Base-by-base conservation (phyloP, 306 rosid genomes). In the Sphenostylis stenocarpa region DNA sequence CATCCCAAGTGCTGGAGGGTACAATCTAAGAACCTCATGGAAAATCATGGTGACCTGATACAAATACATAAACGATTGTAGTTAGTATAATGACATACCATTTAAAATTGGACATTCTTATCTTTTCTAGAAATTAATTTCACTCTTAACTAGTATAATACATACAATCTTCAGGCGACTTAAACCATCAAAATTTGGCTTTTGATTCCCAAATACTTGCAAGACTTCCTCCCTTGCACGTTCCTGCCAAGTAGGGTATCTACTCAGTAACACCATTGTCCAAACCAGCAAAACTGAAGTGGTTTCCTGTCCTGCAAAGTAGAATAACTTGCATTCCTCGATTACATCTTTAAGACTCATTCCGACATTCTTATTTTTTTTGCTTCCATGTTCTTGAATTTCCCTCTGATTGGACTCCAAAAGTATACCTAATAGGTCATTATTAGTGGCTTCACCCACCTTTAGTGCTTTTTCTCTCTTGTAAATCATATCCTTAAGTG, bases 291-390 rank as follows among this genome's bases (percentile, higher is more conserved):
- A 71, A 16, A 38, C 75, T 4, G 91, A 81, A 11, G 91, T 90
- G 12, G 94, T 87, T 48, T 87, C 94, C 47, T 89, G 90, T 31
- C 93, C 93, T 4, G 88, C 90, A 73, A 87, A 39, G 84, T 87
- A 87, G 68, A 87, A 85, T 47, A 82, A 17, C 49, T 87, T 85
- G 81, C 90, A 89, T 61, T 89, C 91, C 3, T 72, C 83, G 0
- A 87, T 68, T 5, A 89, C 84, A 2, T 89, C 91, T 9, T 85
- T 61, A 20, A 80, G 71, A 31, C 51, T 87, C 86, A 90, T 72
- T 34, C 90, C 90, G 24, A 51, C 52, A 20, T 81, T 75, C 71
- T 72, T 86, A 0, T 39, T 60, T 53, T 77, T 66, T 61, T 81
- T 75, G 41, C 73, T 70, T 67, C 80, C 79, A 10, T 72, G 67